A percentile compares a stretch with the other conserved stretches of the same genome.
phyloP scores from a whole-genome alignment of 495 filamentous ascomycete species.

The Daldinia bambusicola region DNA sequence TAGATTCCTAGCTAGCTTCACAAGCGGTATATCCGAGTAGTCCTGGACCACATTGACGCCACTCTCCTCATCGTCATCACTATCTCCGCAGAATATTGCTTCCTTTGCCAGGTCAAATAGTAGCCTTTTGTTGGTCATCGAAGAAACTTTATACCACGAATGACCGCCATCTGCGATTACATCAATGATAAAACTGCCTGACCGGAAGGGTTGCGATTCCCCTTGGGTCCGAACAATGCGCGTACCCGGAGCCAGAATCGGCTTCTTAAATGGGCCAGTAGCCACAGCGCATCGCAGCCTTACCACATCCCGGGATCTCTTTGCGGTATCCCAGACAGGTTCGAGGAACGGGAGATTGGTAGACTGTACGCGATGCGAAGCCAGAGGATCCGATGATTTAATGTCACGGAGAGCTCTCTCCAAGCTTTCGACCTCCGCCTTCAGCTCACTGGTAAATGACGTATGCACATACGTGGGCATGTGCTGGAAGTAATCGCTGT shows the following conservation, averaged over 20 bases:
- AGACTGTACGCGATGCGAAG: constrained; percentile 38
- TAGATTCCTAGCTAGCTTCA: constrained; percentile 43
- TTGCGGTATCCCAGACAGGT: constrained; percentile 46
- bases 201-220: constrained; percentile 39
- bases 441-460: constrained; percentile 39
- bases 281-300: constrained; percentile 44
- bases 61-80: constrained; percentile 34
- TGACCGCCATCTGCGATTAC: constrained; percentile 45
- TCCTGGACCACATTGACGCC: constrained; percentile 3
- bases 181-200: constrained; percentile 44
- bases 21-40: constrained; percentile 41
- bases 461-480: constrained; percentile 40
- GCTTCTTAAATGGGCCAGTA: constrained; percentile 43
- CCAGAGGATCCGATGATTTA: constrained; percentile 29
- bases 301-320: constrained; percentile 42
- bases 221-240: constrained; percentile 47
- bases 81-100: constrained; percentile 45
- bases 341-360: constrained; percentile 44
- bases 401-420: constrained; percentile 24
- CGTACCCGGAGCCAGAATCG: constrained; percentile 44
- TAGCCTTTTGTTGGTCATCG: constrained; percentile 46
- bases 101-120: constrained; percentile 48
- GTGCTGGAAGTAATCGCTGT: constrained; percentile 45
- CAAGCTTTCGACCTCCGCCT: constrained; percentile 38
- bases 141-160: constrained; percentile 48